phyloP scores from a whole-genome alignment of 2,329 filamentous ascomycete species.

The Remersonia thermophila region DNA sequence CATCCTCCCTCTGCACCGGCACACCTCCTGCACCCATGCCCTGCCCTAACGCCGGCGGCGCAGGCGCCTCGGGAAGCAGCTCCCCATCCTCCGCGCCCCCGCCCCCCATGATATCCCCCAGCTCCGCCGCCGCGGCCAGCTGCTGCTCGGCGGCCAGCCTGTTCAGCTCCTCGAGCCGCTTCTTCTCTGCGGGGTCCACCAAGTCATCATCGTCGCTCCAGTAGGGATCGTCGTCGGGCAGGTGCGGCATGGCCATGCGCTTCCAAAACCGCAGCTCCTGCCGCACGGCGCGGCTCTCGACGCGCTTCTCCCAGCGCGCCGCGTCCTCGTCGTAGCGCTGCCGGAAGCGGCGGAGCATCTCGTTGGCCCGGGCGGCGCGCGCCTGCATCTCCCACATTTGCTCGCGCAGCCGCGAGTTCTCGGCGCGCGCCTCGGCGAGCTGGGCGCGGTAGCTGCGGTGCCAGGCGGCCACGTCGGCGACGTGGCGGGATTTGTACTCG shows the following conservation, averaged over 20 bases:
- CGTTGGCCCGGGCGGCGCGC: constrained; percentile 46
- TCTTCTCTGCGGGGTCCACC: constrained; percentile 48
- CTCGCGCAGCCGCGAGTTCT: constrained; percentile 50
- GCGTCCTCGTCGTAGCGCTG: constrained; percentile 44
- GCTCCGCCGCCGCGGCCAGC: constrained; percentile 14
- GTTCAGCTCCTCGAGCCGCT: constrained; percentile 38
- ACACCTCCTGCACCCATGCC: constrained; percentile 31
- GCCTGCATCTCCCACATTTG: constrained; percentile 57
- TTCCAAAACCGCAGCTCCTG: constrained; percentile 57
- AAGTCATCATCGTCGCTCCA: constrained; percentile 56
- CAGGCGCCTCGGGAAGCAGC: constrained; percentile 11
- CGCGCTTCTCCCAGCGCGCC: constrained; percentile 38
- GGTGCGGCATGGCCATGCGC: constrained; percentile 49
- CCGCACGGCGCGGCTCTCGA: constrained; percentile 38
- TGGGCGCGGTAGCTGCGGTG: constrained; percentile 54
- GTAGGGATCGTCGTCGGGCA: constrained; percentile 46
- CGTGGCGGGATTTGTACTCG: constrained; percentile 51
- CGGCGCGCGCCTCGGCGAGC: constrained; percentile 51
- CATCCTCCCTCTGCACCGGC: constrained; percentile 29
- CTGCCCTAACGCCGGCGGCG: constrained; percentile 12
- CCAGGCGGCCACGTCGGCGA: constrained; percentile 50
- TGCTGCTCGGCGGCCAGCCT: constrained; percentile 30
- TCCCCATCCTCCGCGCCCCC: constrained; percentile 11
- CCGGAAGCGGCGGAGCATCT: constrained; percentile 44
- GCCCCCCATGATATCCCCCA: constrained; percentile 5